Percentiles rank a stretch among this genome's conserved stretches.
Conservation (phyloP, 441 rosid species). For the Viola pubescens region DNA sequence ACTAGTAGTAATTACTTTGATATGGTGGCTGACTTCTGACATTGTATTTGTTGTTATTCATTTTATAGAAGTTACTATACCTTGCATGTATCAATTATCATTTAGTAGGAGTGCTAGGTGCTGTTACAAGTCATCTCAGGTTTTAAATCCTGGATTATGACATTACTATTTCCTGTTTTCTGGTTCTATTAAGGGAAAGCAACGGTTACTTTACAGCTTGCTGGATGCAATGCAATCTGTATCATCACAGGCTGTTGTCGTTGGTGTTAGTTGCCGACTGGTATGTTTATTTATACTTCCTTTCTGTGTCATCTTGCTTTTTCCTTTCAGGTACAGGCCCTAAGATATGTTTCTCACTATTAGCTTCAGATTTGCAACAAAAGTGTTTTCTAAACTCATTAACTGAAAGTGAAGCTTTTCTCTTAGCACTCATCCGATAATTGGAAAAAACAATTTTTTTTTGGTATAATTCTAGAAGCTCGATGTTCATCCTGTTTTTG, state of each 20-base stretch:
- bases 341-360: not conserved
- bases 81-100: too few relatives aligned
- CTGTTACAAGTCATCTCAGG: not conserved
- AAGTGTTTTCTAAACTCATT: not conserved
- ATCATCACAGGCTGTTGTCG: slow-evolving; percentile 82
- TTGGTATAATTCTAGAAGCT: too few relatives aligned
- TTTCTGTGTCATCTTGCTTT: slow-evolving; percentile 3
- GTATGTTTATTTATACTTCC: slow-evolving; percentile 29
- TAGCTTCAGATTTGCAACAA: not conserved
- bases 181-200: slow-evolving; percentile 63
- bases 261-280: slow-evolving; percentile 81
- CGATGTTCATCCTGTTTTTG: not conserved
- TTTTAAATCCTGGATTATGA: slow-evolving; percentile 10
- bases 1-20: not conserved
- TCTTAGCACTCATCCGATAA: not conserved
- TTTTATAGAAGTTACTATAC: too few relatives aligned
- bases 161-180: slow-evolving; percentile 5
- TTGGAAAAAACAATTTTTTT: too few relatives aligned
- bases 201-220: slow-evolving; percentile 76
- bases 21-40: too few relatives aligned
- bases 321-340: not conserved
- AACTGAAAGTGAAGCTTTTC: slow-evolving; percentile 6
- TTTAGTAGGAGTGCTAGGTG: too few relatives aligned
- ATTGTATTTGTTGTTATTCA: too few relatives aligned
- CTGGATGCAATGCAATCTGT: slow-evolving; percentile 93